Conservation (phyloP, 2,329 filamentous ascomycete genomes). For the Beauveria scarabaeidicola region DNA sequence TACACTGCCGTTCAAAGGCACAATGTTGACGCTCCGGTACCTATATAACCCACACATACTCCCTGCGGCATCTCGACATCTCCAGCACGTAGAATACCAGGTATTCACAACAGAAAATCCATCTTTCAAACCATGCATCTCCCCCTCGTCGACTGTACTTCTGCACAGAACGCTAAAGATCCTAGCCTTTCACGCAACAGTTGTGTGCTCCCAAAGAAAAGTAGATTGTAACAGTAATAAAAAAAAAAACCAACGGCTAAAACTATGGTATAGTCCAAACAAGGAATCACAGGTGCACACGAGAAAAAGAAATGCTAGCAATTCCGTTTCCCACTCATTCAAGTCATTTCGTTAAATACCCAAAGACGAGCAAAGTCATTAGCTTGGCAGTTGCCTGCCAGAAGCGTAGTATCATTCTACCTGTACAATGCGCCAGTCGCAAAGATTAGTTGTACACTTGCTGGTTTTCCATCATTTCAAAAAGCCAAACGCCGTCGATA, state of each 20-base stretch:
- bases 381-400: neutral
- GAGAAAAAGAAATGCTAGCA: neutral
- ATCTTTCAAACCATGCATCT: too few species aligned
- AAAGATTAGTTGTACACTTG: constrained; percentile 5
- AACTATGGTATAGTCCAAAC: neutral
- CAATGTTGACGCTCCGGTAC: too few species aligned
- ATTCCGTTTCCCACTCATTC: neutral
- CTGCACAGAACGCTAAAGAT: too few species aligned
- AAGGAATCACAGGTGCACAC: neutral
- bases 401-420: constrained; percentile 2
- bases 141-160: too few species aligned
- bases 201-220: neutral
- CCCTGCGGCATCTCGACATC: too few species aligned
- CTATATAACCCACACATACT: too few species aligned
- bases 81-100: too few species aligned
- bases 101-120: too few species aligned
- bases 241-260: neutral
- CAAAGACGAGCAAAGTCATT: neutral
- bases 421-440: neutral
- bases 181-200: too few species aligned
- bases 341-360: neutral
- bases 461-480: neutral
- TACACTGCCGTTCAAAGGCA: too few species aligned
- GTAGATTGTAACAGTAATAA: neutral
- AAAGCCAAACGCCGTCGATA: neutral